Evolutionary conservation across 108 stramenopile species (phyloP).

Genomic region (Epithemia pelagica): DNA sequence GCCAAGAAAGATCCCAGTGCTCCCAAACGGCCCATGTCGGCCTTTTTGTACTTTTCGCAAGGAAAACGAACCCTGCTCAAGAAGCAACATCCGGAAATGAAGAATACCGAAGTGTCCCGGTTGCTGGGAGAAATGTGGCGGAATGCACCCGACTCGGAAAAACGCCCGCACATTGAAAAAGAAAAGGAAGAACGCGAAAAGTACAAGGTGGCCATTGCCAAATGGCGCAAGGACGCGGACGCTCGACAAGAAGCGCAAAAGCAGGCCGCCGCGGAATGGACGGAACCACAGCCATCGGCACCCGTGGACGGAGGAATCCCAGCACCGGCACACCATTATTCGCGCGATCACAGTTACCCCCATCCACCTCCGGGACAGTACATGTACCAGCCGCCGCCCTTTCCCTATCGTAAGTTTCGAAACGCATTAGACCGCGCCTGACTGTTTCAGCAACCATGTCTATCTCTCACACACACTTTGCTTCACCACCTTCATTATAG

Average conservation of each 20-base stretch:
- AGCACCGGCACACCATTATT: neutral
- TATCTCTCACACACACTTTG: neutral
- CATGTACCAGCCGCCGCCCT: neutral
- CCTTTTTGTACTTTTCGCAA: slow-evolving; percentile 36
- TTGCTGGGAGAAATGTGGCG: slow-evolving; percentile 44
- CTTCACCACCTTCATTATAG: neutral
- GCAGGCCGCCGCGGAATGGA: neutral
- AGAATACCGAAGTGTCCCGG: slow-evolving; percentile 51
- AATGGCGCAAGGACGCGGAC: slow-evolving; percentile 28
- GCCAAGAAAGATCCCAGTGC: slow-evolving; percentile 51
- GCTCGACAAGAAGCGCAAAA: slow-evolving; percentile 6
- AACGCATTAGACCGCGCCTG: no score
- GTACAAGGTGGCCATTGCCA: slow-evolving; percentile 41
- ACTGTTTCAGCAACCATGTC: no score
- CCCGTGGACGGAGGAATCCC: neutral
- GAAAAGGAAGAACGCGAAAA: slow-evolving; percentile 47
- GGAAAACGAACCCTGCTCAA: slow-evolving; percentile 27
- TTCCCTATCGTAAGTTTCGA: neutral
- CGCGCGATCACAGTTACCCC: neutral
- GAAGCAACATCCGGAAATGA: slow-evolving; percentile 34
- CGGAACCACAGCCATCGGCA: neutral
- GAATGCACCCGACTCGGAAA: slow-evolving; percentile 27
- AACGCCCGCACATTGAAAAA: slow-evolving; percentile 31
- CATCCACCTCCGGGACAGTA: neutral
- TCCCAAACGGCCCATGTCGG: slow-evolving; percentile 50